Conservation (phyloP, 2,329 filamentous ascomycete genomes). For the Aspergillus ochraceus region DNA sequence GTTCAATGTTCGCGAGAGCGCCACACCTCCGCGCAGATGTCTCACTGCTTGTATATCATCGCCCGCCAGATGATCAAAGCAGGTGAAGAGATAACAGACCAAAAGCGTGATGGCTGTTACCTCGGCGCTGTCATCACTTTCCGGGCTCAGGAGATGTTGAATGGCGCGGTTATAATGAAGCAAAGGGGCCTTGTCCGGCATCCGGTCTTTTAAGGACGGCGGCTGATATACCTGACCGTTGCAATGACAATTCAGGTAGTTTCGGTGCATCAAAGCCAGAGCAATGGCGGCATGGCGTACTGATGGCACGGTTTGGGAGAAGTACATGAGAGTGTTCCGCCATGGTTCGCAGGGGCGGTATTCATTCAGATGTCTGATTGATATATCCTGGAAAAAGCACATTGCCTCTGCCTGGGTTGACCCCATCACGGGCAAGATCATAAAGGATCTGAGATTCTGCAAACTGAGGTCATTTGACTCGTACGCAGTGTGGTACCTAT, state of each 20-base stretch:
- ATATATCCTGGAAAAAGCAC: conserved; percentile 16
- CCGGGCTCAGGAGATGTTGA: conserved; percentile 25
- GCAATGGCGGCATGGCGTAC: conserved; percentile 38
- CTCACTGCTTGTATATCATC: conserved; percentile 36
- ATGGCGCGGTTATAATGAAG: conserved; percentile 19
- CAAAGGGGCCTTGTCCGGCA: conserved; percentile 19
- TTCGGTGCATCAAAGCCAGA: conserved; percentile 24
- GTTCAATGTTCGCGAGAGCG: conserved; percentile 22
- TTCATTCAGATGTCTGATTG: conserved; percentile 24
- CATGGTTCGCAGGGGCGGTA: conserved; percentile 34
- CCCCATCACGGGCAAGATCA: conserved; percentile 12
- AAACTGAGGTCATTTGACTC: neutral
- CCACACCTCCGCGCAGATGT: conserved; percentile 37
- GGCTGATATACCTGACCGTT: conserved; percentile 1
- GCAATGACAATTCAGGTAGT: conserved; percentile 21
- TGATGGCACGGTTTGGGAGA: conserved; percentile 31
- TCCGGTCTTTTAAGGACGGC: conserved; percentile 1
- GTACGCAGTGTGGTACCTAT: neutral
- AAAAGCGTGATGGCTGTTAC: conserved; percentile 36
- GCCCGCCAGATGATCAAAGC: conserved; percentile 39
- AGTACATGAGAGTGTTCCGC: conserved; percentile 37
- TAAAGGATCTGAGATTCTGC: conserved; percentile 10
- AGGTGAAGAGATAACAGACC: conserved; percentile 43
- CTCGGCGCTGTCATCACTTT: conserved; percentile 20
- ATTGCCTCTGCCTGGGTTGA: conserved; percentile 14